Base-by-base conservation (phyloP, 202 grass and related monocot species). In the Zoysia matrella region DNA sequence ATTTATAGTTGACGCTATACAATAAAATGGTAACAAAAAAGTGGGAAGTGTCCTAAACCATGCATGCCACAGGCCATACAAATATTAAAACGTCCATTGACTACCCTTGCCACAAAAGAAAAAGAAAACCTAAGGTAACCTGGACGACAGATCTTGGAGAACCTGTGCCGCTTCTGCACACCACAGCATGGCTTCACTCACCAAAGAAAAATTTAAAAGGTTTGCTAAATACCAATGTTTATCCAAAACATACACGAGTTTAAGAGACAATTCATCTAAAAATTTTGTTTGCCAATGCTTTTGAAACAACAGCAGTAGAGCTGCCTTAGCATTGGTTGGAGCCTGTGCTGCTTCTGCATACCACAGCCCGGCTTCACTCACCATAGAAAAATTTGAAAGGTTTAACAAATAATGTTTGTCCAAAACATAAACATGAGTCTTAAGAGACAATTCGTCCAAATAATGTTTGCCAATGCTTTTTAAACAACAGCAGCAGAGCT, bases 361-460 rank as follows among this genome's bases (percentile, higher is more conserved):
- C 22, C 22, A 22, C 22, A 22, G 22, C 22, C 22, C 22, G 22
- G 22, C 22, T 22, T 22, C 22, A 22, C 22, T 22, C 22, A 22
- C 22, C 22, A 22, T 22, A 22, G 22, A 22, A 22, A 22, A 22
- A 22, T 22, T 22, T 22, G 22, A 22, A 22, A 22, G 22, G 22
- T 22, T 22, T 22, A 22, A 22, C 22, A 6, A 12, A 13, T 9
- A 60, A 49, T 65, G 11, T 49, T 63, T 47, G 11, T 49, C 58
- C 18, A n/a, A 49, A 50, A 51, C 7, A 51, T 52, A 22, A 22
- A 22, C 22, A 22, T 22, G 11, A 2, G 46, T 52, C 13, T 84
- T 12, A 14, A 52, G 55, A 73, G n/a, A 65, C 64, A 55, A 55
- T 18, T 54, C n/a, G 73, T 7, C 64, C 74, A 66, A 65, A 61